Base-by-base conservation (phyloP, 139 green algal species). In the Protoeuglena noctilucae region DNA sequence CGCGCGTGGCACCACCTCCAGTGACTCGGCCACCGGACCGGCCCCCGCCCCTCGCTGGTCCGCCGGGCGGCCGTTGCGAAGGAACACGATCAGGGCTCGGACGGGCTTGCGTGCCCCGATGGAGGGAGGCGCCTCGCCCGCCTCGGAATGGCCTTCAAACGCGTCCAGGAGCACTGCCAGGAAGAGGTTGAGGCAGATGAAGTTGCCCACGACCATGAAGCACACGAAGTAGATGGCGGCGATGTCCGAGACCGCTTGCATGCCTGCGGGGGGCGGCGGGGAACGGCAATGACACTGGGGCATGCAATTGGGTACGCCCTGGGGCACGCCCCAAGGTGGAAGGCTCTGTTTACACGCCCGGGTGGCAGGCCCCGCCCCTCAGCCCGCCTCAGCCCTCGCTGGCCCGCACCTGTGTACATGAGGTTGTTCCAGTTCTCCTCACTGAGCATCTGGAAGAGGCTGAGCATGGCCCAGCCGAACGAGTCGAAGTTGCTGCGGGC, bases 181-280 rank as follows among this genome's bases (percentile, higher is more conserved):
- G 55, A 90, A 84, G 31, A 90, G 71, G 66, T 87, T 86, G 27
- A 90, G 67, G 17, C 85, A 49, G 40, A 83, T 72, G 66, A 84
- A 85, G 45, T 74, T 77, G 30, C 79, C 81, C 0, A 91, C 41
- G 34, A 80, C 28, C 21, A 81, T 63, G 19, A 72, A 55, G 23
- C 45, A 50, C n/a, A 82, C 49, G 28, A 71, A 85, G 66, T 72
- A 85, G 7, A 80, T 41, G 3, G 57, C 45, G 2, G 65, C 54
- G 18, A 45, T 56, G 7, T 59, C 45, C 0, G 51, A 61, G 0
- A 62, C 61, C 2, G 57, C 60, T 1, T 17, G 28, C 60, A 74
- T 77, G 29, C 34, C 57, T 41, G 69, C 62, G 14, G 43, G 23
- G 43, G 19, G 25, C 43, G 19, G 25, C 19, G 23, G 43, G 19